Conservation (phyloP, 2,329 filamentous ascomycete genomes). For the Aspergillus novofumigatus region DNA sequence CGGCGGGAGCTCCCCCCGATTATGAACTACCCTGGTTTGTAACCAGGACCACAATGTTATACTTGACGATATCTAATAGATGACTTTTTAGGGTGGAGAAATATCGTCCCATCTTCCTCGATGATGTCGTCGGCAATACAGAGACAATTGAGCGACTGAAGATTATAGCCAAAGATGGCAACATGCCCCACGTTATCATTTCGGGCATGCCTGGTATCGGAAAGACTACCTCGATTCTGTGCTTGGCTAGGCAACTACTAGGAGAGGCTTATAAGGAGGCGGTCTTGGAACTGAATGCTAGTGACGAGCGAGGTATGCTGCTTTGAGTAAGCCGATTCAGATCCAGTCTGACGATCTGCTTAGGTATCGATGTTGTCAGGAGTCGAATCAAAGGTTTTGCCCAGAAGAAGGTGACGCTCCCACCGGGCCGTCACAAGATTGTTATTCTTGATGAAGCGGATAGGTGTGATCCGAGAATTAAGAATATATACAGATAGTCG, state of each 20-base stretch:
- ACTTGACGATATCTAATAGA: slow-evolving; percentile 11
- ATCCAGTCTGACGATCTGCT: slow-evolving; percentile 1
- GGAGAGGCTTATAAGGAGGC: slow-evolving; percentile 96
- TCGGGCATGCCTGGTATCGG: slow-evolving; percentile 99
- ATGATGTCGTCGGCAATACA: slow-evolving; percentile 96
- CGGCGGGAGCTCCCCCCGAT: slow-evolving; percentile 38
- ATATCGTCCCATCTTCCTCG: slow-evolving; percentile 88
- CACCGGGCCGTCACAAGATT: slow-evolving; percentile 85
- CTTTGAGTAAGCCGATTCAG: background rate
- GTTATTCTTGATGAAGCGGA: slow-evolving; percentile 98
- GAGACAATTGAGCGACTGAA: slow-evolving; percentile 96
- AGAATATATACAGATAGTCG: background rate
- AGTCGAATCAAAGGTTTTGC: slow-evolving; percentile 98
- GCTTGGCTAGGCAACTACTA: slow-evolving; percentile 83
- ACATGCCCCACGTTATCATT: slow-evolving; percentile 99
- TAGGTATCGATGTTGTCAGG: slow-evolving; percentile 91
- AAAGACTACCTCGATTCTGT: slow-evolving; percentile 94
- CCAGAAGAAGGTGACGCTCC: slow-evolving; percentile 96
- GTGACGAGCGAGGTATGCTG: slow-evolving; percentile 74
- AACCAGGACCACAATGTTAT: background rate
- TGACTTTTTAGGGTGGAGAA: slow-evolving; percentile 81
- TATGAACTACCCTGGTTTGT: slow-evolving; percentile 50
- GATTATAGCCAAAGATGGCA: slow-evolving; percentile 96
- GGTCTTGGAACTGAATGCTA: slow-evolving; percentile 92
- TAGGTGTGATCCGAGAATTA: slow-evolving; percentile 46